These are phyloP conservation scores for Dictyostelium discoideum DNA, from an alignment of 78 protist genomes.

Conservation along the genomic window dicty_2.7 NC_007089.4:5159501-5160000, in stretches of 20 bases:
- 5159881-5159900: conserved; percentile 21
- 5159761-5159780: conserved; percentile 31
- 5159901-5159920: conserved; percentile 10
- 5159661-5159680: not conserved
- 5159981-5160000: not conserved
- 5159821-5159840: conserved; percentile 7
- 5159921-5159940: not conserved
- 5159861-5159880: conserved; percentile 36
- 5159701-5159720: conserved; percentile 55
- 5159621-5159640: conserved; percentile 19
- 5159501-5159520: conserved; percentile 38
- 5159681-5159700: not conserved
- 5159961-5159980: not conserved
- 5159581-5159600: conserved; percentile 22
- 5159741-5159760: conserved; percentile 33
- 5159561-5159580: conserved; percentile 41
- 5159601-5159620: not conserved
- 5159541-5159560: conserved; percentile 11
- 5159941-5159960: not conserved
- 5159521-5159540: not conserved
- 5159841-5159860: conserved; percentile 33
- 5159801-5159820: conserved; percentile 16
- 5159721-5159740: conserved; percentile 25
- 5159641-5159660: not conserved
- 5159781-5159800: conserved; percentile 39